Percentiles rank a stretch among this genome's conserved stretches.
These are phyloP conservation scores for Areca catechu DNA, from an alignment of 176 grass and related monocot genomes.

Conservation along the genomic window DNA sequence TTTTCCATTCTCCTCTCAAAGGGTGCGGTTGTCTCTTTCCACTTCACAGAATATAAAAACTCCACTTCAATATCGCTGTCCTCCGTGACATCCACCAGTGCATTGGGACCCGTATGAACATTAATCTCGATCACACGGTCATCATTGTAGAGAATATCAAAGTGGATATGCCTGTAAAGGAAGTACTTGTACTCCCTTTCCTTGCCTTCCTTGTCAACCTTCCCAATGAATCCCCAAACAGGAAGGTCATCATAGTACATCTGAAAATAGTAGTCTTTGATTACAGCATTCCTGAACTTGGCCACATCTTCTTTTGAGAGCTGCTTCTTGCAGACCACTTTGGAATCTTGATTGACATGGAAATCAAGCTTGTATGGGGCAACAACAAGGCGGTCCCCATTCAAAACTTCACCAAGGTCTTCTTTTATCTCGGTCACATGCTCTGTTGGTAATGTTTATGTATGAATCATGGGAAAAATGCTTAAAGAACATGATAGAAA, in stretches of 20 bases:
- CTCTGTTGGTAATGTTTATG: background rate
- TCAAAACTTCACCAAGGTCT: constrained; percentile 12
- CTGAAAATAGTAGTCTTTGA: constrained; percentile 10
- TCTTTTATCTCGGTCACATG: constrained; percentile 2
- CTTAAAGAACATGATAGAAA: background rate
- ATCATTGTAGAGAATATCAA: constrained; percentile 11
- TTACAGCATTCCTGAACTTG: constrained; percentile 2
- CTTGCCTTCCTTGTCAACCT: constrained; percentile 2
- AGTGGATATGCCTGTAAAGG: constrained; percentile 11
- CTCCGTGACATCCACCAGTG: background rate
- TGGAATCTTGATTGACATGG: background rate
- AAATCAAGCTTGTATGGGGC: constrained; percentile 10
- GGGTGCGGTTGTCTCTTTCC: constrained; percentile 1
- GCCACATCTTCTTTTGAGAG: constrained; percentile 6
- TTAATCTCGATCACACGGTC: constrained; percentile 5
- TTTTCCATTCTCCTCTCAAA: constrained; percentile 16
- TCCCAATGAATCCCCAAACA: constrained; percentile 6
- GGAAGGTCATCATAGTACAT: constrained; percentile 18
- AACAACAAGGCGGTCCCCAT: constrained; percentile 7
- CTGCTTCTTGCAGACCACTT: constrained; percentile 9
- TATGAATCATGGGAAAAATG: background rate
- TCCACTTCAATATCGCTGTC: background rate
- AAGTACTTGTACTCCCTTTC: constrained; percentile 11
- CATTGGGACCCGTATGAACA: background rate
- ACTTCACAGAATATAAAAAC: constrained; percentile 9